Evolutionary conservation across 2,329 filamentous ascomycete species (phyloP), one percentile per base, ranked within the genome.

Genomic region (Zasmidium citrigriseum): DNA sequence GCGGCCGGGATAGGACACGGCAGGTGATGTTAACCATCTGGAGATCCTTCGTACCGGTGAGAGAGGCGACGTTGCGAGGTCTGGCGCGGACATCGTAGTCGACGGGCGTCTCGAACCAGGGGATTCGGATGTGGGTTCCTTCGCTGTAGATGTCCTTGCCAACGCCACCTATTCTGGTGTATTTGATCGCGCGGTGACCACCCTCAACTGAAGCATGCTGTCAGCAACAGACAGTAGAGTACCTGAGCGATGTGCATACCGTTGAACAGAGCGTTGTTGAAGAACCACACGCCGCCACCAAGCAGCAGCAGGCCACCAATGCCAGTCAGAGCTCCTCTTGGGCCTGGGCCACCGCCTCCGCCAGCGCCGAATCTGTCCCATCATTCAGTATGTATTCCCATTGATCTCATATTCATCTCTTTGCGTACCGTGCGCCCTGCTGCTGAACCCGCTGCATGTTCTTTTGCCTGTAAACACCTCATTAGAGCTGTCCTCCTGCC

Each of bases 21-120:
- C 95, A 99, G 73, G 93, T 99, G 75, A 99, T 98, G 85, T 99
- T 99, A 74, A 98, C 95, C 95, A 99, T 99, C 82, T 99, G 95
- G 78, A 99, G 81, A 79, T 99, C 95, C 83, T 99, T 99, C 73
- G 95, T 99, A 69, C 95, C 95, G 60, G 95, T 99, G 67, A 99
- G 86, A 66, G 95, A 98, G 67, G 95, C 90, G 69, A 99, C 93
- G 73, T 96, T 97, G 75, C 95, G 88, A 71, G 95, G 95, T 83
- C 93, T 97, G 60, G 95, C 95, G 79, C 95, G 93, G 69, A 99
- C 95, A 77, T 99, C 93, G 68, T 98, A 99, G 70, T 93, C 88
- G 76, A 99, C 87, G 52, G 95, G 92, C 3, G 93, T 96, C 80
- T 99, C 95, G 78, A 99, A 89, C 95, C 95, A 99, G 52, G 95